Evolutionary conservation across 75 land plant species (phyloP), one percentile per base, ranked within the genome.

Genomic region (Picea glauca): DNA sequence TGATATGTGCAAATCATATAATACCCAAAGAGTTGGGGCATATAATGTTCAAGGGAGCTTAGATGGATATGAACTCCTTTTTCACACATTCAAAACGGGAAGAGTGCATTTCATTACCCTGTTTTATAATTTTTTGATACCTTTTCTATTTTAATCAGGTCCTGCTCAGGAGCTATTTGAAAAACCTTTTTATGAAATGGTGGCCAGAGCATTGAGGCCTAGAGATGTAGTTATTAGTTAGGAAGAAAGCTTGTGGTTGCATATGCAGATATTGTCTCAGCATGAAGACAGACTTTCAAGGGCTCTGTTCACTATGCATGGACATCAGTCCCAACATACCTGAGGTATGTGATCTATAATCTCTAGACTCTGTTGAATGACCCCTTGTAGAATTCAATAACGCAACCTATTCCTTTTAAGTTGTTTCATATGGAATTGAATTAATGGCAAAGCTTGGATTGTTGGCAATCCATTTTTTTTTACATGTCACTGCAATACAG

Each of bases 321-420:
- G 98, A 85, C 99, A 20, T 95, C 91, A 87, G 96, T 98, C 58
- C 99, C 99, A 58, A 91, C 96, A 38, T 98, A 98, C 80, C 99
- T 98, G 63, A 97, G 99, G 99, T 95, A 78, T 13, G 38, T 20
- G 43, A 20, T 43, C 26, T 26, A 26, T 26, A 26, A 26, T 26
- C 12, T 50, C 56, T 50, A 50, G 11, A 50, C 54, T 70, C 1
- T 70, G 7, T 20, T 20, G 50, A 70, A 43, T 33, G 18, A 43
- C 13, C 54, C n/a, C 20, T 38, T 12, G 4, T 21, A n/a, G 33
- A 70, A 43, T 12, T 20, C 11, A 50, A 9, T 9, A 50, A 50
- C 9, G 56, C 56, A 50, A 50, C 56, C 56, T 50, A 9, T 50
- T 11, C 50, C 50, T 46, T 46, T 0, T 5, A 46, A 50, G 56